Evolutionary conservation across 2,329 filamentous ascomycete genomes (phyloP).

Genomic region (Aureobasidium sp.): DNA sequence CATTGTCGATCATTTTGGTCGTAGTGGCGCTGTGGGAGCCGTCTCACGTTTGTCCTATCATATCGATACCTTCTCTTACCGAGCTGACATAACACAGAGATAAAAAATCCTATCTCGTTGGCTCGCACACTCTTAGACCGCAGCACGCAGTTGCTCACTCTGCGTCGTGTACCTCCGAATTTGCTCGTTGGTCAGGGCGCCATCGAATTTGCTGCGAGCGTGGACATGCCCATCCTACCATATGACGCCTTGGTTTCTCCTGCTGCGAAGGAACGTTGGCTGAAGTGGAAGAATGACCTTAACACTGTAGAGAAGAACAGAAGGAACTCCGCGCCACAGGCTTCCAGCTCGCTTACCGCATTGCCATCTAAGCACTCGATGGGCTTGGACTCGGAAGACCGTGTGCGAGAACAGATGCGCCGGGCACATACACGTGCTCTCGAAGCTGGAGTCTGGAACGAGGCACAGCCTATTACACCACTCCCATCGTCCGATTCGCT

Average conservation of each 20-base stretch:
- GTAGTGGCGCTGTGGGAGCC: slow-evolving; percentile 88
- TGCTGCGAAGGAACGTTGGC: slow-evolving; percentile 69
- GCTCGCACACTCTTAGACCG: slow-evolving; percentile 76
- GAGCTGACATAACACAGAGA: slow-evolving; percentile 48
- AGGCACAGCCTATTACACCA: slow-evolving; percentile 30
- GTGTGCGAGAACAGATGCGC: slow-evolving; percentile 29
- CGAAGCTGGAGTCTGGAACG: slow-evolving; percentile 27
- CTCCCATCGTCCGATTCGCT: slow-evolving; percentile 24
- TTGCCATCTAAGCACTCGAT: slow-evolving; percentile 22
- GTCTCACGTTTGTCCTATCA: slow-evolving; percentile 64
- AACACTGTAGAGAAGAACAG: slow-evolving; percentile 49
- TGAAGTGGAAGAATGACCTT: slow-evolving; percentile 69
- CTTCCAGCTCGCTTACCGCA: slow-evolving; percentile 20
- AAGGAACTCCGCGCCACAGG: slow-evolving; percentile 23
- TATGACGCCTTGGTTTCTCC: slow-evolving; percentile 74
- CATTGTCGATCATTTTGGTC: slow-evolving; percentile 81
- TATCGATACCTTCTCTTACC: neutral
- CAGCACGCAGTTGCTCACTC: slow-evolving; percentile 67
- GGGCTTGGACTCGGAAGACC: slow-evolving; percentile 24
- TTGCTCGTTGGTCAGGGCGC: slow-evolving; percentile 82
- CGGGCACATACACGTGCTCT: slow-evolving; percentile 33
- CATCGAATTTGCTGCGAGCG: slow-evolving; percentile 73
- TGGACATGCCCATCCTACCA: slow-evolving; percentile 65
- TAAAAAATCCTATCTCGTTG: slow-evolving; percentile 86
- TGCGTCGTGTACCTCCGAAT: slow-evolving; percentile 87